Percentiles rank a stretch among this genome's conserved stretches.
Conservation (phyloP, 2,329 filamentous ascomycete genomes). For the Exophiala aquamarina region DNA sequence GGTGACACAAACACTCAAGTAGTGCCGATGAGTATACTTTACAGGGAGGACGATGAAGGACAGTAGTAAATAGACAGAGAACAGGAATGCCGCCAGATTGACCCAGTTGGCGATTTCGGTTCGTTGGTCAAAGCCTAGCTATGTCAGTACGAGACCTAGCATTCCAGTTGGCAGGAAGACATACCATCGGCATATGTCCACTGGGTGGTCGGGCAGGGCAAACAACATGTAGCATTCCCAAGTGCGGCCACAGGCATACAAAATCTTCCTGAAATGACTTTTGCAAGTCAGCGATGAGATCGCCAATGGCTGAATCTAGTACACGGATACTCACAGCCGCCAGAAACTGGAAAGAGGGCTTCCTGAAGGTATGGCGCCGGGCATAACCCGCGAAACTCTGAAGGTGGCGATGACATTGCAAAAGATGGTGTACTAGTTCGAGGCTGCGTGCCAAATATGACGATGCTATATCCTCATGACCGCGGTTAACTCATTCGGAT, state of each 20-base stretch:
- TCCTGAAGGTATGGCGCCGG: slow-evolving; percentile 69
- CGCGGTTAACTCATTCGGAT: slow-evolving; percentile 1
- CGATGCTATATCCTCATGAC: slow-evolving; percentile 22
- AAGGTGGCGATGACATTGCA: slow-evolving; percentile 14
- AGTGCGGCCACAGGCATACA: slow-evolving; percentile 51
- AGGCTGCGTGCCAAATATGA: slow-evolving; percentile 15
- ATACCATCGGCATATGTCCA: slow-evolving; percentile 66
- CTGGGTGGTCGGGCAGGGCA: slow-evolving; percentile 84
- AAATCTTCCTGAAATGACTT: slow-evolving; percentile 62
- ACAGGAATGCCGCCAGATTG: slow-evolving; percentile 70
- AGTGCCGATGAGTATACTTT: slow-evolving; percentile 88
- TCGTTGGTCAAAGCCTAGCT: slow-evolving; percentile 53
- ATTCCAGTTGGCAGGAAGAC: background rate
- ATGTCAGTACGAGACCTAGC: background rate
- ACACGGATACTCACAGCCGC: slow-evolving; percentile 63
- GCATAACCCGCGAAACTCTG: slow-evolving; percentile 52
- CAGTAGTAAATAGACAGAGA: slow-evolving; percentile 72
- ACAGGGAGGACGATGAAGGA: slow-evolving; percentile 80
- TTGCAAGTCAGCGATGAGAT: slow-evolving; percentile 32
- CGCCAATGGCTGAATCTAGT: slow-evolving; percentile 2
- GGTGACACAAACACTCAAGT: slow-evolving; percentile 84
- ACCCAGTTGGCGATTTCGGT: slow-evolving; percentile 76
- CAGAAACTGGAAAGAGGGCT: slow-evolving; percentile 56
- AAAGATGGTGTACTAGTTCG: slow-evolving; percentile 7
- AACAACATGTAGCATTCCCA: slow-evolving; percentile 67